Evolutionary conservation across 805 yeast genomes (phyloP), one percentile per base, ranked within the genome.

Genomic region (Yarrowia alimentaria): DNA sequence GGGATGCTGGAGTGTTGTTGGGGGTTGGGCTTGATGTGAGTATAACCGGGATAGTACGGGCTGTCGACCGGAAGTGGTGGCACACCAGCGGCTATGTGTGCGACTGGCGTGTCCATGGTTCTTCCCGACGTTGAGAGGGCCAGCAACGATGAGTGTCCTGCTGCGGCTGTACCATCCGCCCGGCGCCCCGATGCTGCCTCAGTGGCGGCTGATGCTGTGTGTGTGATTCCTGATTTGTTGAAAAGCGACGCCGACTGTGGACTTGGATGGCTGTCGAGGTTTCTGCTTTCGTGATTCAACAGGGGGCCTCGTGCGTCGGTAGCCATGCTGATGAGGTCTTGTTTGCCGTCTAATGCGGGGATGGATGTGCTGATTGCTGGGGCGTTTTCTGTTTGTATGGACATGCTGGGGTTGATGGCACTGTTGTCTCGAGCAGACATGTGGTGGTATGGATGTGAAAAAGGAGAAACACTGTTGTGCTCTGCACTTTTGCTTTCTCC

Each of bases 221-320:
- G 47, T 6, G 33, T 12, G 2, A 16, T 24, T 3, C 11, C 25
- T 5, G 47, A 33, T 11, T 40, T 40, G 33, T 20, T 40, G 25
- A 40, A 40, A 7, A 40, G 25, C 33, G 47, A n/a, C n/a, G n/a
- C n/a, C n/a, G n/a, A 40, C 18, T 26, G 47, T 5, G 32, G 24
- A 6, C 12, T 26, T 3, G 31, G 30, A 19, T 13, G 30, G 18
- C 10, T 13, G 6, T 35, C 42, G n/a, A 29, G 29, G 12, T 24
- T 21, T 14, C 30, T 29, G 12, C 29, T 18, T 11, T 37, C 43
- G 9, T n/a, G 33, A 2, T 32, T 26, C 47, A 38, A 11, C 10
- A 40, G 19, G 9, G 47, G 32, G 13, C 47, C 33, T 19, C 33
- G 18, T 3, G 47, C 19, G 19, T 40, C 33, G 19, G 47, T 19